phyloP scores from a whole-genome alignment of 495 filamentous ascomycete species.

The Amphirosellinia nigrospora region DNA sequence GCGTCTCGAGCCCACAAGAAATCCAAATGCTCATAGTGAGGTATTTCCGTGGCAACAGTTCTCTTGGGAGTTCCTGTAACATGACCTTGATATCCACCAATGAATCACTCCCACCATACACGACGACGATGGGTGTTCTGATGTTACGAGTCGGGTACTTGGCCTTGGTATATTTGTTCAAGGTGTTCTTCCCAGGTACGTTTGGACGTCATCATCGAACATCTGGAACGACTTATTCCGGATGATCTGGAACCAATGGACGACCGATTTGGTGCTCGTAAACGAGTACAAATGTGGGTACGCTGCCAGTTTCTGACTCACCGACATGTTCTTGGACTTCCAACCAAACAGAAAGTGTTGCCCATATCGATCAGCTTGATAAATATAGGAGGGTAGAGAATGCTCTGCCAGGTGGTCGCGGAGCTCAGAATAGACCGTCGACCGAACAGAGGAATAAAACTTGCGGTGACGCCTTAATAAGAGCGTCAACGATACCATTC shows the following conservation, averaged over 20 bases:
- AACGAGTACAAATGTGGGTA: constrained; percentile 97
- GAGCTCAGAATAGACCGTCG: constrained; percentile 89
- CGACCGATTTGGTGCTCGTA: constrained; percentile 92
- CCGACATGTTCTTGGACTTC: constrained; percentile 82
- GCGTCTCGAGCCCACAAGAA: constrained; percentile 95
- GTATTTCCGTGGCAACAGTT: constrained; percentile 82
- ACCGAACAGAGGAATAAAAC: constrained; percentile 92
- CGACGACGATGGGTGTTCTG: constrained; percentile 89
- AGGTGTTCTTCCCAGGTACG: constrained; percentile 45
- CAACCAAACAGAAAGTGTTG: constrained; percentile 87
- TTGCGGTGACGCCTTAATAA: constrained; percentile 92
- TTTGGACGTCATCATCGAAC: constrained; percentile 91
- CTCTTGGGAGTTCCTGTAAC: constrained; percentile 81
- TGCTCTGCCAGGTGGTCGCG: constrained; percentile 95
- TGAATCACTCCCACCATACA: constrained; percentile 93
- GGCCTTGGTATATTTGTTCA: constrained; percentile 73
- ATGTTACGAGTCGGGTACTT: constrained; percentile 97
- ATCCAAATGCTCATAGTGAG: constrained; percentile 94
- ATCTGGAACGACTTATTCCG: constrained; percentile 94
- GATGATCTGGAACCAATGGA: constrained; percentile 99
- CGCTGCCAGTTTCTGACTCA: constrained; percentile 91
- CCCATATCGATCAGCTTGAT: constrained; percentile 85
- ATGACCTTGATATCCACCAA: constrained; percentile 94
- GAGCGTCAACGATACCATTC: constrained; percentile 86
- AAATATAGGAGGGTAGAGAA: constrained; percentile 94